Conservation (phyloP, 129 eudicot species). For the Arctium lappa region DNA sequence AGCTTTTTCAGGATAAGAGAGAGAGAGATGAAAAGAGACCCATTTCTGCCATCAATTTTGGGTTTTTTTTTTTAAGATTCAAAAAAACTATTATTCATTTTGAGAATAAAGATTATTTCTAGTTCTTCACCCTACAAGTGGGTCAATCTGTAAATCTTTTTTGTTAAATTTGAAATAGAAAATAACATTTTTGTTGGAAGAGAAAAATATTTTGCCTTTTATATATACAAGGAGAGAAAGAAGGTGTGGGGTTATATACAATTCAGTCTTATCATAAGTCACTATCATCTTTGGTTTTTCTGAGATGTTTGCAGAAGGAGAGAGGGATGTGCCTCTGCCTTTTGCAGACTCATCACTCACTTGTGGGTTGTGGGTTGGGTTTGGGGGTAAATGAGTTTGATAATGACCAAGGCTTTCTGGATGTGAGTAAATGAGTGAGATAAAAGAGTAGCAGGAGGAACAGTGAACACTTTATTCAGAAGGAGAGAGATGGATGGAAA, state of each 20-base stretch:
- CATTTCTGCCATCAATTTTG: constrained; percentile 22
- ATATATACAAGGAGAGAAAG: constrained; percentile 24
- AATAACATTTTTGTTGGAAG: no score
- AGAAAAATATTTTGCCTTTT: constrained; percentile 18
- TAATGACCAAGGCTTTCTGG: constrained; percentile 34
- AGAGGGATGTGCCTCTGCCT: constrained; percentile 22
- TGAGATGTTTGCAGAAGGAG: constrained; percentile 37
- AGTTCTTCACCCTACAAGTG: constrained; percentile 20
- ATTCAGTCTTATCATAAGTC: constrained; percentile 34
- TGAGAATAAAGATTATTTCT: constrained; percentile 20
- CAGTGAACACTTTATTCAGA: constrained; percentile 28
- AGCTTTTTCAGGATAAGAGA: constrained; percentile 37
- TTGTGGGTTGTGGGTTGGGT: background rate
- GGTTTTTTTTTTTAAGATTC: constrained; percentile 8
- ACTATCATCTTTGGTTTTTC: constrained; percentile 38
- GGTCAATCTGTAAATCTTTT: constrained; percentile 21
- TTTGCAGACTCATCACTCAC: constrained; percentile 30
- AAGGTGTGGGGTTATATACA: constrained; percentile 17
- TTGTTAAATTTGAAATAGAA: background rate
- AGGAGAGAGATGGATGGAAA: background rate
- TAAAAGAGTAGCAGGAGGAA: constrained; percentile 18
- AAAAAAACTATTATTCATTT: constrained; percentile 22
- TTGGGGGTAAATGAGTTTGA: constrained; percentile 10
- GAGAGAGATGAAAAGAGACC: constrained; percentile 28
- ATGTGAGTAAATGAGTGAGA: constrained; percentile 37